Base-by-base conservation (phyloP, 2,329 filamentous ascomycete species). In the Epichloe festucae region DNA sequence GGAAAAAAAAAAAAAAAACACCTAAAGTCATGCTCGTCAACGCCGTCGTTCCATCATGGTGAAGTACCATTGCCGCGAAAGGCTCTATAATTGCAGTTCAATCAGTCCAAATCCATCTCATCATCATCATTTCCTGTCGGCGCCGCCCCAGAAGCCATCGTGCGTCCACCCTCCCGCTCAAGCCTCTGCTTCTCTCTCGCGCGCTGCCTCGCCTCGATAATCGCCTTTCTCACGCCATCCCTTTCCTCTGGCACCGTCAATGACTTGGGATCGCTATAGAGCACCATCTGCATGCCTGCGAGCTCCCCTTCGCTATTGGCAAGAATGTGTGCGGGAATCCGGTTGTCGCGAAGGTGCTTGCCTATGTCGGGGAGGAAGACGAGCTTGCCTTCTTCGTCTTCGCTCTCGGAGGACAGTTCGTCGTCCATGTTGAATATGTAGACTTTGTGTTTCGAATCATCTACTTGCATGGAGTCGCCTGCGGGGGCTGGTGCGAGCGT, bases 361-460 rank as follows among this genome's bases (percentile, higher is more conserved):
- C 91, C 85, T 51, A 97, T 86, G 63, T 94, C 87, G 0, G 89
- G 83, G 0, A 95, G 76, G 71, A 96, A 89, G 62, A 90, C 75
- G 46, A 94, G 77, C 57, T 73, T 77, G 58, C 78, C 76, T 21
- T 78, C 73, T 54, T 77, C 74, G 52, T 54, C 55, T 12, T 67
- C 64, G 58, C 58, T 67, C 54, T 68, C 69, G 7, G 71, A 72
- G 14, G 84, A 84, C 35, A 97, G 78, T 69, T 97, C 91, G 59
- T 85, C 85, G 63, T 95, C 89, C 10, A 98, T 75, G 67, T 94
- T 83, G 72, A 90, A 84, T 59, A 98, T 89, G 74, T 93, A 96
- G 54, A 96, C 81, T 63, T 85, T 87, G 70, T 95, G 77, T 61
- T 87, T 86, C 35, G 87, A 84, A 68, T 95, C 84, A 69, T 97